These are phyloP conservation scores for Streptanthus diversifolius DNA, from an alignment of 345 rosid genomes.

Conservation along the genomic window DNA sequence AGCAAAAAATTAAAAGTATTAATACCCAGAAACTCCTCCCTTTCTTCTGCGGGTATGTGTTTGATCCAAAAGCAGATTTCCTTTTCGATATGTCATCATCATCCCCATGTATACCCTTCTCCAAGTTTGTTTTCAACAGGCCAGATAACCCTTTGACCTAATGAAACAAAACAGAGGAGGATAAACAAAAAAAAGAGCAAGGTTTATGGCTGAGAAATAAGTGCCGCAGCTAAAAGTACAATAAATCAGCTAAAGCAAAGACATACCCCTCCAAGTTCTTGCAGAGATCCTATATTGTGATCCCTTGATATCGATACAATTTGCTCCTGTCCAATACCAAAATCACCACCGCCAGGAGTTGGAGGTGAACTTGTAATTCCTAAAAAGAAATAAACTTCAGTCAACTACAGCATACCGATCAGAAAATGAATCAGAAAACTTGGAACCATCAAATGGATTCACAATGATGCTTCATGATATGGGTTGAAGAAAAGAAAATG, in stretches of 20 bases:
- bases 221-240: not conserved
- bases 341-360: slow-evolving; percentile 47
- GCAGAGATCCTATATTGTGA: slow-evolving; percentile 53
- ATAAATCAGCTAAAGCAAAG: slow-evolving; percentile 14
- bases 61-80: slow-evolving; percentile 69
- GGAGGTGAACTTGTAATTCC: slow-evolving; percentile 40
- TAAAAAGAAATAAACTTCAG: slow-evolving; percentile 27
- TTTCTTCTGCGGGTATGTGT: slow-evolving; percentile 87
- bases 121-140: slow-evolving; percentile 66
- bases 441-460: slow-evolving; percentile 6
- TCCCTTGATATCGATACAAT: slow-evolving; percentile 76
- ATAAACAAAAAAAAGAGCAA: slow-evolving; percentile 2
- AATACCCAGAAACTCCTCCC: slow-evolving; percentile 89
- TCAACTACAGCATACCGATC: slow-evolving; percentile 8
- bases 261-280: slow-evolving; percentile 79
- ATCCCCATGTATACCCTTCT: slow-evolving; percentile 69
- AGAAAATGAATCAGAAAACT: slow-evolving; percentile 11
- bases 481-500: not conserved
- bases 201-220: slow-evolving; percentile 14
- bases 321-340: slow-evolving; percentile 63
- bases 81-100: slow-evolving; percentile 65
- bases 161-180: slow-evolving; percentile 8
- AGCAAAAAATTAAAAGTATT: not conserved
- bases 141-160: slow-evolving; percentile 69
- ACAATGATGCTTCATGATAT: not conserved